phyloP scores from a whole-genome alignment of 192 early-diverging fungal species.

The Cetraspora pellucida region DNA sequence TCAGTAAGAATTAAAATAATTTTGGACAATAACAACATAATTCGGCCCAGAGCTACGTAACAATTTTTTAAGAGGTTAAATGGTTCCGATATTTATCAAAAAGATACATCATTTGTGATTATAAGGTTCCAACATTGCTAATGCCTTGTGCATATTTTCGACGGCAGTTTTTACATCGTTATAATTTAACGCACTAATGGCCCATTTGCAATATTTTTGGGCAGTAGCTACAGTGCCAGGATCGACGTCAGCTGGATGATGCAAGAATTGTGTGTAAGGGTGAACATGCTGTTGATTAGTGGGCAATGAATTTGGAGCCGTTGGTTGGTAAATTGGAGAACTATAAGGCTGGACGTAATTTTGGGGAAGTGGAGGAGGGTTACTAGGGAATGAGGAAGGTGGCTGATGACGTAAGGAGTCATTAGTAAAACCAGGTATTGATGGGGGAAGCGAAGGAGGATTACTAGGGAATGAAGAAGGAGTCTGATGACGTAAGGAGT shows the following conservation, averaged over 20 bases:
- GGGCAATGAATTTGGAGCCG: conserved; percentile 11
- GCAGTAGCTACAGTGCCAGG: conserved; percentile 62
- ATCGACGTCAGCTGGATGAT: conserved; percentile 43
- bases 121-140: conserved; percentile 42
- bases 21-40: too few species aligned
- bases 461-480: conserved; percentile 1
- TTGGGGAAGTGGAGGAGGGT: background rate
- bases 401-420: background rate
- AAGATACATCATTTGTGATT: background rate
- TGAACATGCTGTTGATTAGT: background rate
- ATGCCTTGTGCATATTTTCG: conserved; percentile 71
- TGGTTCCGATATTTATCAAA: too few species aligned
- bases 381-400: background rate
- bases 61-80: too few species aligned
- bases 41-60: too few species aligned
- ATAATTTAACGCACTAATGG: conserved; percentile 92
- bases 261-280: conserved; percentile 8
- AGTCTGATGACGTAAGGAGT: conserved; percentile 6
- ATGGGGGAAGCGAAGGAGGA: conserved; percentile 23
- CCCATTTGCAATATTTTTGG: conserved; percentile 89
- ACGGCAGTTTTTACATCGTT: conserved; percentile 89
- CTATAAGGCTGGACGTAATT: conserved; percentile 40
- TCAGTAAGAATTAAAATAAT: too few species aligned
- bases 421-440: background rate
- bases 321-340: conserved; percentile 34